A percentile compares a stretch with the other conserved stretches of the same genome.
Conservation (phyloP, 768 basidiomycete genomes). For the Lentinula raphanica region DNA sequence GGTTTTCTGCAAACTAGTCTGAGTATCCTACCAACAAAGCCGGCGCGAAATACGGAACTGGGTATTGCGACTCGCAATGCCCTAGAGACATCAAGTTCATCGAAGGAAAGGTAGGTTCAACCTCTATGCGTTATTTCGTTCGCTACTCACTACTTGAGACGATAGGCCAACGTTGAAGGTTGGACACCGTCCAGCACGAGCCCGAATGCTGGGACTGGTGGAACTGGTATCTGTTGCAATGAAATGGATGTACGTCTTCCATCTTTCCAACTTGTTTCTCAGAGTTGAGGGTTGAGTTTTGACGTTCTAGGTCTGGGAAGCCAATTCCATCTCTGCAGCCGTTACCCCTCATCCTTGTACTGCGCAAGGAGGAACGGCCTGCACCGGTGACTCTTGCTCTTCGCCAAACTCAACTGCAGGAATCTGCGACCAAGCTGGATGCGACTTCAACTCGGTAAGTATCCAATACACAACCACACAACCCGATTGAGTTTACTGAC, state of each 20-base stretch:
- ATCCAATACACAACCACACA: background rate
- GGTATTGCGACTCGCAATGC: slow-evolving; percentile 29
- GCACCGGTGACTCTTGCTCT: slow-evolving; percentile 28
- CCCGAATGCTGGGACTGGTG: slow-evolving; percentile 33
- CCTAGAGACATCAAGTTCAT: slow-evolving; percentile 46
- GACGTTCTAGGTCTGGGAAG: slow-evolving; percentile 30
- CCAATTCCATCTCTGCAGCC: slow-evolving; percentile 35
- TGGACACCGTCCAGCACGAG: slow-evolving; percentile 26
- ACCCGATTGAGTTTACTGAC: background rate
- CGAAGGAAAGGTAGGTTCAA: slow-evolving; percentile 36
- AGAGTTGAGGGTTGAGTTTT: background rate
- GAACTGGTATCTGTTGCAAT: slow-evolving; percentile 28
- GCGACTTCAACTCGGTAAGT: slow-evolving; percentile 38
- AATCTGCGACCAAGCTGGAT: slow-evolving; percentile 39
- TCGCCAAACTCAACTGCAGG: slow-evolving; percentile 22
- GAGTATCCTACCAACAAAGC: slow-evolving; percentile 33
- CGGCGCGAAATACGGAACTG: slow-evolving; percentile 24
- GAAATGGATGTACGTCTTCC: slow-evolving; percentile 29
- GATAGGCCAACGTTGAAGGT: slow-evolving; percentile 31
- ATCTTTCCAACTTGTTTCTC: background rate
- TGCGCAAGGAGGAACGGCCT: slow-evolving; percentile 28
- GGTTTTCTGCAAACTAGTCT: slow-evolving; percentile 17
- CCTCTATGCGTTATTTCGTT: slow-evolving; percentile 25
- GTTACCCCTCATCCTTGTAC: slow-evolving; percentile 37
- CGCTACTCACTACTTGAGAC: slow-evolving; percentile 16